phyloP scores from a whole-genome alignment of 2,329 filamentous ascomycete species.

The Aspergillus transmontanensis region DNA sequence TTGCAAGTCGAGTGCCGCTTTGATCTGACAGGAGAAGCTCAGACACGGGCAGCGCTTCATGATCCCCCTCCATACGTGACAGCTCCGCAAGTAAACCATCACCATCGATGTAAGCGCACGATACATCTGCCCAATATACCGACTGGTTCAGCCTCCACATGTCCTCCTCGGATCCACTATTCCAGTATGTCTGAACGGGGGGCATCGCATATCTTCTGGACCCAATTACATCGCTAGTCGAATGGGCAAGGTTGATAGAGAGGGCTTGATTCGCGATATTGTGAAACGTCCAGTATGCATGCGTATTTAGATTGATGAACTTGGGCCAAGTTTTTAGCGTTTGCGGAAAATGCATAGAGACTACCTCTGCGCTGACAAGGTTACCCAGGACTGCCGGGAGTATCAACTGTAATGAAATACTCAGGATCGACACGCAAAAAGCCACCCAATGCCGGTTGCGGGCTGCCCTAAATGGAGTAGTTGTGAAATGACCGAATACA shows the following conservation, averaged over 20 bases:
- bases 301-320: conserved; percentile 1
- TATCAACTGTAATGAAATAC: conserved; percentile 8
- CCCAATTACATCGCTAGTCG: background rate
- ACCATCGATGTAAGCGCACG: background rate
- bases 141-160: conserved; percentile 10
- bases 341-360: conserved; percentile 2
- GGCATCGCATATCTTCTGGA: conserved; percentile 9
- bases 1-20: background rate
- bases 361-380: conserved; percentile 8
- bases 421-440: conserved; percentile 8
- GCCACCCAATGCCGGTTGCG: conserved; percentile 12
- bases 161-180: conserved; percentile 5
- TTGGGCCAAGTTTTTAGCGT: conserved; percentile 9
- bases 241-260: background rate
- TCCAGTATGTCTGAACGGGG: conserved; percentile 7
- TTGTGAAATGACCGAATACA: conserved; percentile 12
- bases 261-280: background rate
- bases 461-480: conserved; percentile 7
- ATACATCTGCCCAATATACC: conserved; percentile 11
- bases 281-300: background rate
- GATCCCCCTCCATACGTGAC: background rate
- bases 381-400: conserved; percentile 7
- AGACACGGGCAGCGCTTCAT: background rate
- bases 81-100: background rate
- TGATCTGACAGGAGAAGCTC: background rate